Evolutionary conservation across 2,329 filamentous ascomycete genomes (phyloP).

Genomic region (Dothidotthia symphoricarpi): DNA sequence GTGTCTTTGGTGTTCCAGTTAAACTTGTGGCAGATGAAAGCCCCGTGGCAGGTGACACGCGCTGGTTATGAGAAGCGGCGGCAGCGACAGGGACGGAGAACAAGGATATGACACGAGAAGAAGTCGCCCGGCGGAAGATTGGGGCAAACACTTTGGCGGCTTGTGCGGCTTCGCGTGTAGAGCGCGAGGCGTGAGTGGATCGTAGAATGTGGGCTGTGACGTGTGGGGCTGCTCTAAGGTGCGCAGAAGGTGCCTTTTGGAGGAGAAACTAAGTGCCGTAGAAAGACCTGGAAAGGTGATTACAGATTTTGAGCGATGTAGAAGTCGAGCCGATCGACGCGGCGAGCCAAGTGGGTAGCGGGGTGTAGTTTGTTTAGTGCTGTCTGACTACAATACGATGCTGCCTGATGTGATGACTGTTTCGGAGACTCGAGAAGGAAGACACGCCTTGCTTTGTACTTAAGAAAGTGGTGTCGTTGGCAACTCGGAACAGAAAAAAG

Average conservation of each 20-base stretch:
- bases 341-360: slow-evolving; percentile 6
- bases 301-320: slow-evolving; percentile 16
- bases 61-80: slow-evolving; percentile 66
- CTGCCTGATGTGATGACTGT: not conserved
- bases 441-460: slow-evolving; percentile 6
- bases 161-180: slow-evolving; percentile 29
- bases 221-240: slow-evolving; percentile 1
- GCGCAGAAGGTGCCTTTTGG: slow-evolving; percentile 13
- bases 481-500: too few relatives aligned
- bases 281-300: slow-evolving; percentile 18
- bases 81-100: slow-evolving; percentile 70
- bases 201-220: slow-evolving; percentile 14
- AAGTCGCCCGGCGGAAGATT: slow-evolving; percentile 65
- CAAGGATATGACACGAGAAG: slow-evolving; percentile 67
- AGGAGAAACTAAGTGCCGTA: slow-evolving; percentile 6
- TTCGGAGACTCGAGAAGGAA: not conserved
- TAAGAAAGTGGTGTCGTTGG: slow-evolving; percentile 11
- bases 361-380: too few relatives aligned
- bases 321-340: slow-evolving; percentile 21
- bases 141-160: slow-evolving; percentile 92
- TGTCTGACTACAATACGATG: slow-evolving; percentile 8
- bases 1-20: slow-evolving; percentile 23
- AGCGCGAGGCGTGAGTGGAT: slow-evolving; percentile 15
- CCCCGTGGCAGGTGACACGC: slow-evolving; percentile 46
- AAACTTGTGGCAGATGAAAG: slow-evolving; percentile 42